Percentiles rank a stretch among this genome's conserved stretches.
Conservation (phyloP, 345 rosid species). For the Salix caprea region DNA sequence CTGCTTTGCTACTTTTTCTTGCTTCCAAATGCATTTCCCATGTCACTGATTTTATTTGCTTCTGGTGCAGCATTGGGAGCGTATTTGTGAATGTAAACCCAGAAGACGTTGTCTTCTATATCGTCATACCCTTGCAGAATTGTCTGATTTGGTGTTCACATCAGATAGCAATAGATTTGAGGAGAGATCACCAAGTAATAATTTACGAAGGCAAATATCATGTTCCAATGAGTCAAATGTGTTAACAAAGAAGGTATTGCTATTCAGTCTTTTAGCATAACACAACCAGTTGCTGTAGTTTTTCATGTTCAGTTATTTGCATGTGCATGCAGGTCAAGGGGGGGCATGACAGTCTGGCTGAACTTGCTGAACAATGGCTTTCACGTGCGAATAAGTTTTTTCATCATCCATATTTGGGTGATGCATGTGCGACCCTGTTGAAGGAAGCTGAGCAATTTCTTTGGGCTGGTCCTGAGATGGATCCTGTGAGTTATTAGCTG, state of each 20-base stretch:
- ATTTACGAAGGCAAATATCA: constrained; percentile 33
- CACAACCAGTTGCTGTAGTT: neutral
- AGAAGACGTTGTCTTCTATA: constrained; percentile 61
- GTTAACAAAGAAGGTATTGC: constrained; percentile 59
- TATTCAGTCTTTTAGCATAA: neutral
- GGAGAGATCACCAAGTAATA: constrained; percentile 32
- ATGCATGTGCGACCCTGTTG: constrained; percentile 44
- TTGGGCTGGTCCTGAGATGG: constrained; percentile 95
- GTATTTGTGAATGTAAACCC: constrained; percentile 82
- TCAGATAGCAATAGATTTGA: constrained; percentile 35
- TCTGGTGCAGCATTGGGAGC: constrained; percentile 78
- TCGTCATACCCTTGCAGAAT: constrained; percentile 74
- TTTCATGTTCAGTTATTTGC: neutral
- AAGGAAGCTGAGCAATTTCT: constrained; percentile 94
- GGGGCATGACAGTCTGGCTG: constrained; percentile 43
- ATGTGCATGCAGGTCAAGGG: constrained; percentile 43
- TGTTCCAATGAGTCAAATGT: constrained; percentile 36
- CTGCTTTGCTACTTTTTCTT: neutral
- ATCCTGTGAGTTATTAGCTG: constrained; percentile 53
- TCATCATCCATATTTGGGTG: constrained; percentile 45
- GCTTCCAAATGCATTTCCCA: neutral
- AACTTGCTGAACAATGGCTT: constrained; percentile 81
- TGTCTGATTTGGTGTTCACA: constrained; percentile 47
- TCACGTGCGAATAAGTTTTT: constrained; percentile 39
- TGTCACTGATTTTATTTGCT: constrained; percentile 14